Evolutionary conservation across 352 stramenopile species (phyloP), one percentile per base, ranked within the genome.

Genomic region (Pythium plurisporium): DNA sequence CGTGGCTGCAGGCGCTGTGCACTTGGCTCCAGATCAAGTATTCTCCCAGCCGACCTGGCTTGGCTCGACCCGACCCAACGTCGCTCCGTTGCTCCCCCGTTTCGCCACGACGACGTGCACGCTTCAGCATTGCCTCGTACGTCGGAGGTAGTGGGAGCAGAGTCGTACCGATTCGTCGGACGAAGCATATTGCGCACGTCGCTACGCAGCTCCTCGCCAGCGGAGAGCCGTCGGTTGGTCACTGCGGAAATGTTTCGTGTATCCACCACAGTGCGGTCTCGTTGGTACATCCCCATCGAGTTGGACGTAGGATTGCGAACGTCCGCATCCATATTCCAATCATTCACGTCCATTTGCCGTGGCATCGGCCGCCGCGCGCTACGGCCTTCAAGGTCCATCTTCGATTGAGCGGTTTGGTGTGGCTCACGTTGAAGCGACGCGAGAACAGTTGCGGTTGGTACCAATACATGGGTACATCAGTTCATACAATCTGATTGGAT

Each of bases 291-390:
- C 3, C 20, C 12, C n/a, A 62, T 4, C 4, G 38, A 46, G 30
- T 53, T 59, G 14, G 38, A 55, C 0, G 51, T 43, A 17, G 54
- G 47, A 19, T 17, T 53, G 1, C 53, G 53, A 20, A 63, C 49
- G 36, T 64, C 55, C 12, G 25, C 47, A 27, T 73, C 67, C 26
- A 54, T 31, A 14, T 51, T 64, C 71, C 71, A 85, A 42, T 67
- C 55, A 26, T 59, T 67, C 40, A 80, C 66, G 40, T 87, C 69
- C 12, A 87, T 64, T 52, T 82, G 74, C 20, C 77, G 69, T 11
- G 77, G 77, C 33, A 76, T 44, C 14, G 74, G 77, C 3, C 77
- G 67, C 20, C 72, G 67, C 49, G 74, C 51, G 9, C 62, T 40
- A 8, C 58, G 60, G 7, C 50, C 52, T 23, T 83, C 68, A 30